Evolutionary conservation across 768 basidiomycete genomes (phyloP).

Genomic region (Cytidiella melzeri): DNA sequence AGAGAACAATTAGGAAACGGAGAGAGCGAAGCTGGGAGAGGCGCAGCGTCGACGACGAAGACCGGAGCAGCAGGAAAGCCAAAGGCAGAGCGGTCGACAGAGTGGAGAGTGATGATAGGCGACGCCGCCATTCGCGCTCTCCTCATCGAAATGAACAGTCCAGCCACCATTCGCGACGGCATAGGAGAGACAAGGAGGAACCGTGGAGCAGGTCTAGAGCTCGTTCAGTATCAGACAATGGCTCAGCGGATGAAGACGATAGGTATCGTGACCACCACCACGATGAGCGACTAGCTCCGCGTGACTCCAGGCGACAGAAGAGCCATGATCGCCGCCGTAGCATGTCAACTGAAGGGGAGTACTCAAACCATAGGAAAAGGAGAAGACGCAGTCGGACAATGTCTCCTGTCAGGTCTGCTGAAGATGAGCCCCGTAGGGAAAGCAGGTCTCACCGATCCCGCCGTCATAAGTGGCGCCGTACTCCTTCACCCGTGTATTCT

Average conservation of each 20-base stretch:
- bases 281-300: neutral
- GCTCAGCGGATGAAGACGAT: neutral
- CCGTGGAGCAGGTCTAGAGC: neutral
- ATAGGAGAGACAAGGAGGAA: neutral
- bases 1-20: slow-evolving; percentile 36
- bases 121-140: slow-evolving; percentile 28
- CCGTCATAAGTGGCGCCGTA: neutral
- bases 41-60: slow-evolving; percentile 38
- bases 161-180: slow-evolving; percentile 18
- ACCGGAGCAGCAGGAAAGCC: slow-evolving; percentile 25
- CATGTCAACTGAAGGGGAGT: neutral
- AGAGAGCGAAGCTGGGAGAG: slow-evolving; percentile 47
- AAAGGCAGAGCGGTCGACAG: slow-evolving; percentile 27
- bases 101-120: slow-evolving; percentile 15
- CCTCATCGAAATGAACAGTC: slow-evolving; percentile 16
- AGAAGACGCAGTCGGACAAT: slow-evolving; percentile 1
- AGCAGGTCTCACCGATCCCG: neutral
- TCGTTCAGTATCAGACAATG: neutral
- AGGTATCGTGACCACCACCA: neutral
- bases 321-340: slow-evolving; percentile 5
- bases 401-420: neutral
- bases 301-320: neutral
- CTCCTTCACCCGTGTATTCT: neutral
- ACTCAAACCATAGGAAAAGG: neutral
- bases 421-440: neutral